These are phyloP conservation scores for Tolypocladium paradoxum DNA, from an alignment of 2,329 filamentous ascomycete species.

Conservation along the genomic window DNA sequence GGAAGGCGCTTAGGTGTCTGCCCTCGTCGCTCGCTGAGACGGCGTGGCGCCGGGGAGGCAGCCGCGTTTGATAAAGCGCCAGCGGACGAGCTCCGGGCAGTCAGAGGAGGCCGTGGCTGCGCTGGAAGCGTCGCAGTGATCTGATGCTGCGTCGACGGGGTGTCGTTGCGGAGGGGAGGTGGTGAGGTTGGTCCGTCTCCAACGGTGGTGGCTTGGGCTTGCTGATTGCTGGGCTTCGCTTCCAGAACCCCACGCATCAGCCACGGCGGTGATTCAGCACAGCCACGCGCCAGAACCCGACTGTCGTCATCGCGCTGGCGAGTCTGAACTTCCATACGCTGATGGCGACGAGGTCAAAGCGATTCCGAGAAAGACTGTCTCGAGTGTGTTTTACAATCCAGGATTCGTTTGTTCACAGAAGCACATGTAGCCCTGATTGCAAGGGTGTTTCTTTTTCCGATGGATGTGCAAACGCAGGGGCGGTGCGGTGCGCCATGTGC, in stretches of 20 bases:
- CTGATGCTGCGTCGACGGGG: background rate
- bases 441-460: background rate
- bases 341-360: background rate
- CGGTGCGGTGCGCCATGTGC: background rate
- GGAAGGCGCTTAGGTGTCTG: background rate
- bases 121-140: background rate
- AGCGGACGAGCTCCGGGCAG: background rate
- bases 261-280: background rate
- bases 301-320: background rate
- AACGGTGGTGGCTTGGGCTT: background rate
- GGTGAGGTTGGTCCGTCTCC: background rate
- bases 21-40: background rate
- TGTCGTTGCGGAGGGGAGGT: background rate
- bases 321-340: background rate
- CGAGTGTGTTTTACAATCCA: background rate
- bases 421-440: background rate
- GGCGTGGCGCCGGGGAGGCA: slow-evolving; percentile 6
- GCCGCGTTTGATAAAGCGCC: slow-evolving; percentile 1
- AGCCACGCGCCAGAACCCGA: background rate
- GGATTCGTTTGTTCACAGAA: background rate
- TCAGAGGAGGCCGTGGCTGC: background rate
- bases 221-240: background rate
- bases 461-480: background rate
- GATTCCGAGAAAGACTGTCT: background rate
- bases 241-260: background rate